phyloP scores from a whole-genome alignment of 2,329 filamentous ascomycete species.

The Colletotrichum navitas region DNA sequence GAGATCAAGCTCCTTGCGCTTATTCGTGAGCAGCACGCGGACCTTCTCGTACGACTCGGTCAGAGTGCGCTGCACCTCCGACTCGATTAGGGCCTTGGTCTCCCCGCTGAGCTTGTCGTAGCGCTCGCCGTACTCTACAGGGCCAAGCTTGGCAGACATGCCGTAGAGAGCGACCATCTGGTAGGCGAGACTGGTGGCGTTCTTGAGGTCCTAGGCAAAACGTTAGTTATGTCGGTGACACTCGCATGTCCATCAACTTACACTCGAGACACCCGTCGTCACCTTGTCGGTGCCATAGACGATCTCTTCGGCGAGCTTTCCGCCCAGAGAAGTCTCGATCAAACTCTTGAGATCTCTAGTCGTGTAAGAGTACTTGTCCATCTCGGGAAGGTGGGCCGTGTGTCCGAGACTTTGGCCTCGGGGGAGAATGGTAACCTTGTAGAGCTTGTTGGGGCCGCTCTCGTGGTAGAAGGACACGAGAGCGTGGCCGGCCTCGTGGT shows the following conservation, averaged over 20 bases:
- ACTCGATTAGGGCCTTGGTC: constrained; percentile 88
- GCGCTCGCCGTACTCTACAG: constrained; percentile 86
- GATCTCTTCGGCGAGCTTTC: constrained; percentile 91
- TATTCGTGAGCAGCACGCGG: constrained; percentile 75
- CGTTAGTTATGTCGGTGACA: constrained; percentile 45
- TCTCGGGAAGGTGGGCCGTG: constrained; percentile 88
- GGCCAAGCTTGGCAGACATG: constrained; percentile 89
- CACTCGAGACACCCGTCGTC: constrained; percentile 85
- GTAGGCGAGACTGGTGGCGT: constrained; percentile 85
- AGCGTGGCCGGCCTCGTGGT: constrained; percentile 96
- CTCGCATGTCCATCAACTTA: constrained; percentile 57
- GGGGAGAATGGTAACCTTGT: constrained; percentile 98
- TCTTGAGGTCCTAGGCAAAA: constrained; percentile 78
- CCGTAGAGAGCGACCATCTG: constrained; percentile 89
- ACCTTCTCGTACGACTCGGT: constrained; percentile 86
- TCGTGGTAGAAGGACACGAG: constrained; percentile 86
- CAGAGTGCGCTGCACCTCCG: constrained; percentile 86
- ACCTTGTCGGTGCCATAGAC: constrained; percentile 93
- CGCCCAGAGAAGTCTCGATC: constrained; percentile 86
- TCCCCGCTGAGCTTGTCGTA: constrained; percentile 86
- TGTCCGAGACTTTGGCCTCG: constrained; percentile 88
- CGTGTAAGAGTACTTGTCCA: constrained; percentile 92
- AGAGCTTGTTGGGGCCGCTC: constrained; percentile 80
- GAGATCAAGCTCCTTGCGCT: constrained; percentile 86
- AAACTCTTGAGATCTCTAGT: constrained; percentile 84